Evolutionary conservation across 805 yeast species (phyloP).

Genomic region (Saturnispora silvae): DNA sequence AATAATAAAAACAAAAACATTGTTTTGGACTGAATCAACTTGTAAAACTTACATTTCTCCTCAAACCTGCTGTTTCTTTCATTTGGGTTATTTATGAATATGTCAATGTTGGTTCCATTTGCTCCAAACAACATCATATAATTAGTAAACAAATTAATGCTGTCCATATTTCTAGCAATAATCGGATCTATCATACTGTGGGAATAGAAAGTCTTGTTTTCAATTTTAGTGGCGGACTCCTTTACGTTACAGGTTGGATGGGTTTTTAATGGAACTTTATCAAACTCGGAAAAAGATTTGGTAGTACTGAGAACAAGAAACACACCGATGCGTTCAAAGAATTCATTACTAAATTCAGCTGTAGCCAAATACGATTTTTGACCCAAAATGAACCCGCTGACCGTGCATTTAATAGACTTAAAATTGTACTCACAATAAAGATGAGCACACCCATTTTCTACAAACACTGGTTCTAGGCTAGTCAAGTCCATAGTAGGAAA

Average conservation of each 20-base stretch:
- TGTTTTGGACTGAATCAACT: slow-evolving; percentile 13
- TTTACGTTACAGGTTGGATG: too few species aligned
- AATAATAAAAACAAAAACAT: slow-evolving; percentile 13
- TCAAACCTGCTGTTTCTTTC: neutral
- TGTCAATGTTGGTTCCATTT: slow-evolving; percentile 10
- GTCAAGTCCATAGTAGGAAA: slow-evolving; percentile 14
- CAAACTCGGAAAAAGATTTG: too few species aligned
- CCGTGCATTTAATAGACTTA: slow-evolving; percentile 16
- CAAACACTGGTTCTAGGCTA: slow-evolving; percentile 22
- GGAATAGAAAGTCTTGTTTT: too few species aligned
- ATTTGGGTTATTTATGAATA: neutral
- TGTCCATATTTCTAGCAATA: neutral
- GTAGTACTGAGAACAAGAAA: neutral
- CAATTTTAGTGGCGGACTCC: too few species aligned
- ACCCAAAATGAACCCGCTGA: slow-evolving; percentile 20
- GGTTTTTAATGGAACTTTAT: too few species aligned
- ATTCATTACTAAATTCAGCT: slow-evolving; percentile 16
- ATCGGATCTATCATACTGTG: neutral
- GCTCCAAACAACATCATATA: slow-evolving; percentile 12
- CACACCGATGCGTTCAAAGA: slow-evolving; percentile 1
- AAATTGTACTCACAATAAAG: slow-evolving; percentile 20
- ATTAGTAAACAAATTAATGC: slow-evolving; percentile 10
- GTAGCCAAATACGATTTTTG: slow-evolving; percentile 19
- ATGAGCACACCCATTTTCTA: slow-evolving; percentile 20
- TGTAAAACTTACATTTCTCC: slow-evolving; percentile 9